These are phyloP conservation scores for Russula dissimulans DNA, from an alignment of 768 basidiomycete genomes.

Conservation along the genomic window DNA sequence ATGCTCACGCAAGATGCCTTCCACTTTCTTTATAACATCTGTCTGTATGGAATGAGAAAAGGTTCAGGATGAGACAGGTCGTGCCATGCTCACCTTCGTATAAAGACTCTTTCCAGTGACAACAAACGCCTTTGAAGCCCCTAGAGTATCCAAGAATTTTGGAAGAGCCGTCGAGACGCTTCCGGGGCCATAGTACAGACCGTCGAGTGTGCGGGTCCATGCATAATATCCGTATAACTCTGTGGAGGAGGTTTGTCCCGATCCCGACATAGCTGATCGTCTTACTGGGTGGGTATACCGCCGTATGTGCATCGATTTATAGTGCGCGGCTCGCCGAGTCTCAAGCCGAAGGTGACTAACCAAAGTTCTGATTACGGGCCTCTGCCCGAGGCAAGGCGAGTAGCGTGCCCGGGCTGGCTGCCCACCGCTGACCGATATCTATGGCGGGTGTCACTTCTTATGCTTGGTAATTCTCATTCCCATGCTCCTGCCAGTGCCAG, in stretches of 20 bases:
- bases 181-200: constrained; percentile 66
- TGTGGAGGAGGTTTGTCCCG: neutral
- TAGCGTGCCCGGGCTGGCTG: too few species aligned
- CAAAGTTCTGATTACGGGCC: too few species aligned
- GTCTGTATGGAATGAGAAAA: constrained; percentile 33
- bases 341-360: too few species aligned
- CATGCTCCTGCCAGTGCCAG: too few species aligned
- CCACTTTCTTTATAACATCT: constrained; percentile 47
- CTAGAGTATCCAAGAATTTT: constrained; percentile 44
- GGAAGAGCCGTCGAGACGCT: constrained; percentile 54
- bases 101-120: constrained; percentile 64
- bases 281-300: neutral
- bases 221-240: constrained; percentile 48
- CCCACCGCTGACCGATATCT: too few species aligned
- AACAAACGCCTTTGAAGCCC: constrained; percentile 54
- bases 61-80: neutral
- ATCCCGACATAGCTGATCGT: neutral
- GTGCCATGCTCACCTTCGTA: constrained; percentile 39
- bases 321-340: too few species aligned
- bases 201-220: constrained; percentile 59
- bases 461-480: too few species aligned
- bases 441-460: too few species aligned
- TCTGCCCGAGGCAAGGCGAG: too few species aligned
- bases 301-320: too few species aligned
- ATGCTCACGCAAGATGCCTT: constrained; percentile 44